Conservation (phyloP, 139 green algal species). For the Spirogloea muscicola region DNA sequence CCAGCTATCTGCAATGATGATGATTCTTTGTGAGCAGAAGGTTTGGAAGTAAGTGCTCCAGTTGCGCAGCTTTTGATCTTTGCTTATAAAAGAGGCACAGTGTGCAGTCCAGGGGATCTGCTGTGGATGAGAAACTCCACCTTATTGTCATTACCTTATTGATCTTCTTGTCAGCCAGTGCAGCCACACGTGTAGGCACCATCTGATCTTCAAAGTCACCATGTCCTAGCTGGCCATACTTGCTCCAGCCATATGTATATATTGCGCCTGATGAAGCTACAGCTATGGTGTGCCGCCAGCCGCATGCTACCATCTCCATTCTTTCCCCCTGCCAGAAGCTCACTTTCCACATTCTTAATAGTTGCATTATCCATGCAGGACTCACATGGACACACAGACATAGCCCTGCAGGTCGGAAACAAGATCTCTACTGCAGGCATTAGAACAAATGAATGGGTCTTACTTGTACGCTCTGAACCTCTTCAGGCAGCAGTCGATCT, state of each 20-base stretch:
- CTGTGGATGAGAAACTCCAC: not conserved
- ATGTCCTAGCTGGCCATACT: conserved; percentile 87
- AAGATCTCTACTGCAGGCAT: no score
- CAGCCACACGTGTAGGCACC: conserved; percentile 20
- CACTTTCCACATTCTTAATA: no score
- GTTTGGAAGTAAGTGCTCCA: not conserved
- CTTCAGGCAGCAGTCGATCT: conserved; percentile 53
- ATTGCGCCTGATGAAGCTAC: conserved; percentile 61
- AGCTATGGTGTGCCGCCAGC: conserved; percentile 78
- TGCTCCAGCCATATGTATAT: conserved; percentile 84
- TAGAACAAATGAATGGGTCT: no score
- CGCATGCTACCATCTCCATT: conserved; percentile 63
- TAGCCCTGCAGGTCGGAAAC: no score
- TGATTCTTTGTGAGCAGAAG: conserved; percentile 20
- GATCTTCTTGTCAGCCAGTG: conserved; percentile 22
- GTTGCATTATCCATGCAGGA: no score
- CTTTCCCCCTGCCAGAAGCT: conserved; percentile 35
- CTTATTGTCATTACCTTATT: conserved; percentile 7
- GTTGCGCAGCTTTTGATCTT: not conserved
- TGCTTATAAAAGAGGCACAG: conserved; percentile 3
- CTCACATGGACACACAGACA: no score
- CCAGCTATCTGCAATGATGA: conserved; percentile 55
- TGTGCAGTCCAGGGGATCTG: not conserved
- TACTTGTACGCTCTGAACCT: no score
- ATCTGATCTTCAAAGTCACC: conserved; percentile 59